These are phyloP conservation scores for Canavalia gladiata DNA, from an alignment of 306 rosid genomes.

Conservation along the genomic window DNA sequence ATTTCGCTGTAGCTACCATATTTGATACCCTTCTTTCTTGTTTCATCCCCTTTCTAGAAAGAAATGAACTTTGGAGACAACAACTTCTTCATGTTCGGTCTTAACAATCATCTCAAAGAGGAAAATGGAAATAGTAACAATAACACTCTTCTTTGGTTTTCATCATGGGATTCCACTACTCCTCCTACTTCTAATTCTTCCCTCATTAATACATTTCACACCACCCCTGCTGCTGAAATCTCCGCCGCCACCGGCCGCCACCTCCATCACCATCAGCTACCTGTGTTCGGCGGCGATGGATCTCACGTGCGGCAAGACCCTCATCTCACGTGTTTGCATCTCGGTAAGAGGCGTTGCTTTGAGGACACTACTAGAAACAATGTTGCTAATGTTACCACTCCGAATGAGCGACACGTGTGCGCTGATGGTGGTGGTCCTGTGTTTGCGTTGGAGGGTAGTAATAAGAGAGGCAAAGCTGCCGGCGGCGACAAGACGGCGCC, in stretches of 20 bases:
- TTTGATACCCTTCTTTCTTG: not conserved
- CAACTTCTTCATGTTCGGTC: not conserved
- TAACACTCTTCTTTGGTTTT: not conserved
- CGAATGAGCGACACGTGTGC: constrained; percentile 26
- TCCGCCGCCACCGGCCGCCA: not conserved
- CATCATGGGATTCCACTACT: not conserved
- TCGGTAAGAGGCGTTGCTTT: constrained; percentile 84
- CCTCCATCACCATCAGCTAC: constrained; percentile 20
- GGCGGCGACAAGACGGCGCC: constrained; percentile 2
- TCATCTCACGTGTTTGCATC: constrained; percentile 76
- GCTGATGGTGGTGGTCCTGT: not conserved
- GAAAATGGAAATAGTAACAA: not conserved
- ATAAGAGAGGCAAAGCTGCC: constrained; percentile 48
- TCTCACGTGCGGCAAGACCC: constrained; percentile 69
- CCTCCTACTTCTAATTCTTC: not conserved
- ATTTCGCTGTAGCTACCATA: not conserved
- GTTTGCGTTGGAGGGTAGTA: constrained; percentile 35
- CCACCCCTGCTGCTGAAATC: not conserved
- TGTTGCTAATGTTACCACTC: not conserved
- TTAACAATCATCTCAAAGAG: not conserved
- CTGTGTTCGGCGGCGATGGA: constrained; percentile 50
- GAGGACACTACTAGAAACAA: constrained; percentile 46
- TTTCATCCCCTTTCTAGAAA: not conserved
- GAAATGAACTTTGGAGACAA: not conserved
- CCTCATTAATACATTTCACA: not conserved